These are phyloP conservation scores for Chenopodium quinoa DNA, from an alignment of 148 eudicot species.

Conservation along the genomic window DNA sequence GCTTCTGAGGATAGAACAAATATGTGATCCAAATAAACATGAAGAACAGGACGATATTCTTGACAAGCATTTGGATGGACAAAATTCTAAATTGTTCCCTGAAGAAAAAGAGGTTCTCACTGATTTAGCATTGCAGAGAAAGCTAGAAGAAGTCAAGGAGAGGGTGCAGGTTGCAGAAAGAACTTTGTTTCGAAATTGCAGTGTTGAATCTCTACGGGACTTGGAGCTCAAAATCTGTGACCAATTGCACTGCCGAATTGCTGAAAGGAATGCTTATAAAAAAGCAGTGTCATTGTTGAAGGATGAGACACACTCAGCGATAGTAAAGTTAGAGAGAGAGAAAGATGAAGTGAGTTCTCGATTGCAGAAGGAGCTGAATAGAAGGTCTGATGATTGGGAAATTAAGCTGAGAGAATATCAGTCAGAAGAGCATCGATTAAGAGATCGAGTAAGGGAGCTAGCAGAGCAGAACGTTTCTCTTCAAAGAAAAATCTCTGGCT, in stretches of 20 bases:
- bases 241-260: constrained; percentile 27
- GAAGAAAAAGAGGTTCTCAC: constrained; percentile 10
- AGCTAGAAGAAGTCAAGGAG: constrained; percentile 23
- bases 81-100: neutral
- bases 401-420: constrained; percentile 17
- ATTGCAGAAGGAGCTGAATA: constrained; percentile 23
- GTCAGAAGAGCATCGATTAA: constrained; percentile 24
- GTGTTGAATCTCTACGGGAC: constrained; percentile 22
- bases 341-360: constrained; percentile 24
- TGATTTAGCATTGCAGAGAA: constrained; percentile 19
- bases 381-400: constrained; percentile 28
- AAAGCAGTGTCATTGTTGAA: constrained; percentile 14
- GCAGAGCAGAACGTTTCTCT: constrained; percentile 28
- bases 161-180: constrained; percentile 22
- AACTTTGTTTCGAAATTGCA: constrained; percentile 1
- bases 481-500: constrained; percentile 25
- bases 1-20: constrained; percentile 32
- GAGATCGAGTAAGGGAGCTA: constrained; percentile 27
- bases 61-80: constrained; percentile 19
- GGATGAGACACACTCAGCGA: constrained; percentile 16
- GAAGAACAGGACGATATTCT: constrained; percentile 9
- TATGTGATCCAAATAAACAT: constrained; percentile 23
- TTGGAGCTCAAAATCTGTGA: constrained; percentile 23
- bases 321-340: constrained; percentile 22
- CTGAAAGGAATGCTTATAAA: constrained; percentile 27